Base-by-base conservation (phyloP, 2,329 filamentous ascomycete species). In the Xylariaceae sp. region DNA sequence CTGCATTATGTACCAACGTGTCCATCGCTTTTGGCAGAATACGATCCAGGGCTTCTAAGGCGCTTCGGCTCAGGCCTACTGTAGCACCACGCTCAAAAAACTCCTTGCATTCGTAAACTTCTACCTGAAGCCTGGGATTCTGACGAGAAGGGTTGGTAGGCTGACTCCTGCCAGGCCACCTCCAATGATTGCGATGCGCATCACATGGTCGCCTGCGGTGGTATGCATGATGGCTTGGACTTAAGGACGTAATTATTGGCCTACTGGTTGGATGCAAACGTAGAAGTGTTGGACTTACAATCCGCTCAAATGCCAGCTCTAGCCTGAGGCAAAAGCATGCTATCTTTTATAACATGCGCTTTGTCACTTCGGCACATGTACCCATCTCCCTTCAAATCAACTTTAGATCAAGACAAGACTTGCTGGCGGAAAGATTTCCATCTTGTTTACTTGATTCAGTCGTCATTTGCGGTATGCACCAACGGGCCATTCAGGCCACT, bases 31-130 rank as follows among this genome's bases (percentile, higher is more conserved):
- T 44, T 22, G 48, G 47, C 6, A 53, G 38, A 33, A 54, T 48
- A 18, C 49, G 47, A 22, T 48, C 42, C 12, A 55, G 42, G 18
- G 46, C 47, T 7, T 46, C 17, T n/a, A 52, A 53, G 5, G 56
- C 47, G 45, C 45, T 51, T 18, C 34, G 40, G n/a, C 45, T 28
- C 11, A 59, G 50, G 7, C 44, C 50, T n/a, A 56, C 46, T 14
- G 51, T 44, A 2, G 56, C 51, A 14, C 56, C 56, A 33, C 54
- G 56, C 38, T 59, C 51, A 12, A 47, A 59, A 19, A 59, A 59
- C 47, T 53, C 39, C 6, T 46, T 47, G n/a, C 50, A 47, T n/a
- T 59, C 54, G 45, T 44, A 57, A 2, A 54, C 38, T n/a, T 55
- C 11, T 36, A 59, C 36, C 5, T 59, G 36, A 7, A 54, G 9